These are phyloP conservation scores for Stagonosporopsis rhizophila DNA, from an alignment of 2,329 filamentous ascomycete genomes.

Conservation along the genomic window DNA sequence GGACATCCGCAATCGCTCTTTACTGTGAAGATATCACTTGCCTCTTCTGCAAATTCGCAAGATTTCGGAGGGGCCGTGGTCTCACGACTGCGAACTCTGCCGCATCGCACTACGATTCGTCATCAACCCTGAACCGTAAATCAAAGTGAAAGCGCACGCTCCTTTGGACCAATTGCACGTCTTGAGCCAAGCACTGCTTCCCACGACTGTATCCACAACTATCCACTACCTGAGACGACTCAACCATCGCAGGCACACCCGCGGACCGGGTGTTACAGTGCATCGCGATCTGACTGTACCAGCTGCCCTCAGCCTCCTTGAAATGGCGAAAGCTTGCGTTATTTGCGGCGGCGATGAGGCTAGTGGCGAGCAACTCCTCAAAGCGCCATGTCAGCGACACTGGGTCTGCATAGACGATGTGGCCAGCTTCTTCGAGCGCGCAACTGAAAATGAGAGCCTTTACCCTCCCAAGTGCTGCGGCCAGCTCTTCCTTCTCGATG, in stretches of 20 bases:
- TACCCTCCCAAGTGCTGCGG: slow-evolving; percentile 42
- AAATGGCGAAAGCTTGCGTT: slow-evolving; percentile 26
- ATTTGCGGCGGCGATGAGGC: slow-evolving; percentile 34
- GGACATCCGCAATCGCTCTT: background rate
- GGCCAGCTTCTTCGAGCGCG: slow-evolving; percentile 32
- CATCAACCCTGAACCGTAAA: background rate
- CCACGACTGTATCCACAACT: background rate
- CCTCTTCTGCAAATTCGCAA: background rate
- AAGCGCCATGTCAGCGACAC: slow-evolving; percentile 33
- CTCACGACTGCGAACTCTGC: background rate
- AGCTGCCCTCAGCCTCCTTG: background rate
- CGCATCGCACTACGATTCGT: background rate
- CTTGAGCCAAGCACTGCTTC: background rate
- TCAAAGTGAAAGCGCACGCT: background rate
- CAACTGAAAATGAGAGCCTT: slow-evolving; percentile 34
- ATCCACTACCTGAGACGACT: background rate
- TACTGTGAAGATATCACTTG: background rate
- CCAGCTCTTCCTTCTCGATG: slow-evolving; percentile 30
- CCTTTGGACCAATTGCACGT: background rate
- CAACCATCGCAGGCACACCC: background rate
- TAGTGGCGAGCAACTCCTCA: slow-evolving; percentile 23
- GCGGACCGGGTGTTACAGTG: background rate
- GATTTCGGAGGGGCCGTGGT: background rate
- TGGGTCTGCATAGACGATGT: slow-evolving; percentile 37
- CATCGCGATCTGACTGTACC: background rate